Evolutionary conservation across 768 basidiomycete genomes (phyloP).

Genomic region (Tricholoma matsutake): DNA sequence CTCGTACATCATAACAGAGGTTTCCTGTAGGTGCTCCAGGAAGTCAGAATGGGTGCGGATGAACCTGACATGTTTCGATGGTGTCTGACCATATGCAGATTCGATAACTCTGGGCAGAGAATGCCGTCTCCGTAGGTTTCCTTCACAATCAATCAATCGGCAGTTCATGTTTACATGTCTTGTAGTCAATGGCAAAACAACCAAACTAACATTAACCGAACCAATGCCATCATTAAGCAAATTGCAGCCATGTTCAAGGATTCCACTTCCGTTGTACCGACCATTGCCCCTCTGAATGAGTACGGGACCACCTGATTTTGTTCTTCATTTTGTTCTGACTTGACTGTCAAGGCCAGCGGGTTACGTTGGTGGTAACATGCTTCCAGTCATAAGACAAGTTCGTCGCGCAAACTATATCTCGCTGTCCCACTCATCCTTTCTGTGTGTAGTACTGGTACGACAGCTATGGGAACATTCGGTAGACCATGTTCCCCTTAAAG

Average conservation of each 20-base stretch:
- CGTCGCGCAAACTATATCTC: constrained; percentile 5
- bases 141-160: not conserved
- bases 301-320: constrained; percentile 26
- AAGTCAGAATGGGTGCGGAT: constrained; percentile 72
- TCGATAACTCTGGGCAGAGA: constrained; percentile 78
- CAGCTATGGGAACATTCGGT: constrained; percentile 76
- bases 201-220: constrained; percentile 63
- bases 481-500: constrained; percentile 1
- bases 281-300: constrained; percentile 82
- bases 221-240: constrained; percentile 59
- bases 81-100: constrained; percentile 38
- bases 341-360: constrained; percentile 61
- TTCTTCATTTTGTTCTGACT: not conserved
- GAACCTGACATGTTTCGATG: not conserved
- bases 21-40: constrained; percentile 60
- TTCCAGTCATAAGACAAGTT: constrained; percentile 46
- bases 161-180: constrained; percentile 3
- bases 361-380: constrained; percentile 48
- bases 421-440: constrained; percentile 6
- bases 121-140: constrained; percentile 48
- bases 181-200: constrained; percentile 62
- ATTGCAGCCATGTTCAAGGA: constrained; percentile 59
- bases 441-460: constrained; percentile 62
- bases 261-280: constrained; percentile 52
- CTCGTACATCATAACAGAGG: constrained; percentile 5